Base-by-base conservation (phyloP, 768 basidiomycete species). In the Phylloporus sp. region DNA sequence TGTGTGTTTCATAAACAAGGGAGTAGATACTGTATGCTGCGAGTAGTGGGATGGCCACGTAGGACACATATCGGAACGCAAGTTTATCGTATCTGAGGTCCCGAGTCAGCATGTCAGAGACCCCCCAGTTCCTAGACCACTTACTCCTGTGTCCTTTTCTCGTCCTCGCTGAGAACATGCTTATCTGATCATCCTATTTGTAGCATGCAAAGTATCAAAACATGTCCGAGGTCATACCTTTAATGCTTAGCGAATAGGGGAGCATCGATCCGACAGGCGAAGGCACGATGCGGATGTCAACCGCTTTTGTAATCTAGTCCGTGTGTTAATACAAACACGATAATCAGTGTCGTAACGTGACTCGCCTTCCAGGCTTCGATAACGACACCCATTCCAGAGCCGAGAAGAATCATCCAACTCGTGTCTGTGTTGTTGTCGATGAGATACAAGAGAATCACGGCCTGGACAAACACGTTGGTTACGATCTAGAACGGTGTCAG, bases 141-240 rank as follows among this genome's bases (percentile, higher is more conserved):
- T 63, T 71, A 96, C 84, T 97, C 92, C 65, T 97, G 93, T 9
- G 95, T 97, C 69, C 87, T 94, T 75, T 88, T 93, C 71, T 99
- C 96, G 60, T 97, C 94, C 60, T 96, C 94, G 53, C 77, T 88
- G n/a, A 97, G 76, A 42, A 93, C 84, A 61, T 98, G 93, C 67
- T 97, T 98, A 73, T 98, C 96, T 75, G 48, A 41, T 49, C 31
- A 35, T 46, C 29, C 39, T 38, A 29, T 40, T 42, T 57, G 43
- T 54, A 36, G 20, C 40, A 46, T n/a, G 38, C 36, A 27, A 35
- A 50, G 38, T 33, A 28, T 50, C 28, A 52, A 48, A 47, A 55
- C 48, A 48, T 46, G 45, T 44, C 56, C 44, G 49, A 43, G 52
- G 13, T 47, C 71, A 48, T 64, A 88, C 90, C 89, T 71, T 82